Evolutionary conservation across 768 basidiomycete species (phyloP).

Genomic region (Cubamyces sp.): DNA sequence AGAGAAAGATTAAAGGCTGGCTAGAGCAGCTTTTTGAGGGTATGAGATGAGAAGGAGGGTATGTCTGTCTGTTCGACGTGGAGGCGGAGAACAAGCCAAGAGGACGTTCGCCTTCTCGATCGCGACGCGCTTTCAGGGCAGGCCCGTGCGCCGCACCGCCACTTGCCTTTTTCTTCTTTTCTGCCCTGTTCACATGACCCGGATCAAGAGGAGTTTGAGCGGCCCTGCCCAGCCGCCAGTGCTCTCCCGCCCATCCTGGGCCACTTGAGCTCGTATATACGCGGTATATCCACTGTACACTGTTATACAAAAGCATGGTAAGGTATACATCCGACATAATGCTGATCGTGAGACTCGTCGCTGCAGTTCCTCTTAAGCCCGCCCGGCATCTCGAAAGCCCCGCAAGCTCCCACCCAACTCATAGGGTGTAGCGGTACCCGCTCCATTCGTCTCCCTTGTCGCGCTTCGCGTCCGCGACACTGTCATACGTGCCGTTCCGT

Average conservation of each 20-base stretch:
- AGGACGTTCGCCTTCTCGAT: background rate
- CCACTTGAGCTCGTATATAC: conserved; percentile 7
- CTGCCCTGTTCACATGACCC: conserved; percentile 6
- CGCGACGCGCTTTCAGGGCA: conserved; percentile 23
- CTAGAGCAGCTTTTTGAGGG: conserved; percentile 28
- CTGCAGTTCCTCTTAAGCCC: background rate
- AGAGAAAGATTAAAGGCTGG: conserved; percentile 22
- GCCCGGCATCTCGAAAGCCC: background rate
- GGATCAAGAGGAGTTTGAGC: conserved; percentile 15
- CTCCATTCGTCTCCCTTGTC: conserved; percentile 79
- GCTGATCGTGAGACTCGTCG: background rate
- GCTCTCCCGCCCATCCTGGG: background rate
- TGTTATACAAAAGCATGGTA: conserved; percentile 7
- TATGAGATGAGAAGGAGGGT: conserved; percentile 21
- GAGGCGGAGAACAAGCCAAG: conserved; percentile 4
- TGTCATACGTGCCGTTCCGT: conserved; percentile 61
- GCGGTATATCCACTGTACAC: conserved; percentile 17
- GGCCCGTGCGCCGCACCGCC: conserved; percentile 26
- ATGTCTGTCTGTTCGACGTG: conserved; percentile 13
- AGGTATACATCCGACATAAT: background rate
- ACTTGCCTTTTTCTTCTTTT: conserved; percentile 7
- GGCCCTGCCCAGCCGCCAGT: background rate
- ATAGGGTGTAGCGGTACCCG: conserved; percentile 72
- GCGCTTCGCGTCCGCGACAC: conserved; percentile 63
- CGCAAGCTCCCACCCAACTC: background rate